Conservation (phyloP, 495 filamentous ascomycete genomes). For the Articulospora tetracladia region DNA sequence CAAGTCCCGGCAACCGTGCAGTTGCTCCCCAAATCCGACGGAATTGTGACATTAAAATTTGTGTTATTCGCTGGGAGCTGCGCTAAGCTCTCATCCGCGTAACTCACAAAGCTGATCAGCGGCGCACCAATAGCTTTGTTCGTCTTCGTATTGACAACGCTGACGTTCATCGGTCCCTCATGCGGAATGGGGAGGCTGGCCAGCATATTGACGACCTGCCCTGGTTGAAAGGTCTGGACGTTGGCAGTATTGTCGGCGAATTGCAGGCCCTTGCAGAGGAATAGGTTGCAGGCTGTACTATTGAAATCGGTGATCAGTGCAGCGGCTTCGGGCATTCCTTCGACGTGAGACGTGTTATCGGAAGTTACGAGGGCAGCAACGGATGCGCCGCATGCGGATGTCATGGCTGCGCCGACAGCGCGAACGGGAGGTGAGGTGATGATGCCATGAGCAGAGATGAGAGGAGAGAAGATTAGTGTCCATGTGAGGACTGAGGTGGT, state of each 20-base stretch:
- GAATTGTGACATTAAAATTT: slow-evolving; percentile 63
- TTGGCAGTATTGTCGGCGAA: slow-evolving; percentile 67
- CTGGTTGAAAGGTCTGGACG: slow-evolving; percentile 56
- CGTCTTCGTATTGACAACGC: slow-evolving; percentile 14
- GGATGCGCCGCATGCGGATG: slow-evolving; percentile 57
- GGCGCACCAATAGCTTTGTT: slow-evolving; percentile 13
- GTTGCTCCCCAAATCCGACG: slow-evolving; percentile 47
- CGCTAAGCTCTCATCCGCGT: slow-evolving; percentile 42
- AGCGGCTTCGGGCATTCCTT: slow-evolving; percentile 58
- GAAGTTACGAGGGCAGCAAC: slow-evolving; percentile 55
- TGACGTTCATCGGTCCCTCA: slow-evolving; percentile 18
- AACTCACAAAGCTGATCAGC: slow-evolving; percentile 26
- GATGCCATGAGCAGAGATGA: slow-evolving; percentile 59
- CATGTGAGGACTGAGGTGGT: not conserved
- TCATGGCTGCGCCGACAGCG: slow-evolving; percentile 55
- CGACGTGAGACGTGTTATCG: slow-evolving; percentile 66
- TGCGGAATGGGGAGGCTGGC: slow-evolving; percentile 32
- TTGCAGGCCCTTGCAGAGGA: slow-evolving; percentile 69
- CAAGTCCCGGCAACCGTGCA: slow-evolving; percentile 60
- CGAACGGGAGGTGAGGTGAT: slow-evolving; percentile 55
- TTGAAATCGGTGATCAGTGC: slow-evolving; percentile 54
- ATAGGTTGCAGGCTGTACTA: slow-evolving; percentile 56
- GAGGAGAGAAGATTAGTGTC: slow-evolving; percentile 30
- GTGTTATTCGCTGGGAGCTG: slow-evolving; percentile 52
- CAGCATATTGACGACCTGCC: slow-evolving; percentile 54